Evolutionary conservation across 2,329 filamentous ascomycete species (phyloP), one percentile per base, ranked within the genome.

Genomic region (Microascus cirrosus): DNA sequence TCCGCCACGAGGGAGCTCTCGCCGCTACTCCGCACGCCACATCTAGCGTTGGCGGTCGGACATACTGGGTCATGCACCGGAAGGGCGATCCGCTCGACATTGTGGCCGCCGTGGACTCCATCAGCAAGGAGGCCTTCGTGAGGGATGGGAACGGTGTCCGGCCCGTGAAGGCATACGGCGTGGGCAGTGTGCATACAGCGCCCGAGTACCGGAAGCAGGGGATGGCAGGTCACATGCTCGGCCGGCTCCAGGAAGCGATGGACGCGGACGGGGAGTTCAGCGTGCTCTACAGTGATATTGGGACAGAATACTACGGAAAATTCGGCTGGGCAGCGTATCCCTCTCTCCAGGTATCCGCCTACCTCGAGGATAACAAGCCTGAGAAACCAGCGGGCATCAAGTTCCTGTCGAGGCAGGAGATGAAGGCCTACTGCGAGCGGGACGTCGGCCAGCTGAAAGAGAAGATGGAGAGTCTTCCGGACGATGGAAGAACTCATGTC

Each of bases 101-200:
- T 10, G n/a, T 58, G 25, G 54, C 50, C 18, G 51, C 51, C 51
- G 35, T 45, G 15, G 56, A 58, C 15, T 28, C 57, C 18, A 25
- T 59, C 39, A 53, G 22, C 28, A 59, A 59, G 39, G 48, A 34
- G 53, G 57, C 48, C 11, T n/a, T 59, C 2, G 24, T 59, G 28
- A 35, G 20, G 22, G 53, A 48, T 53, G 53, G 22, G 34, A 39
- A 13, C 42, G 63, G 65, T 28, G 62, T 66, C 24, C 60, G 63
- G 18, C 59, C 65, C 11, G 65, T 62, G 52, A 62, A 62, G 18
- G 67, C 65, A n/a, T 69, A 67, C 59, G 61, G 65, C 55, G 65
- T 74, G 52, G 66, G 68, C 54, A 67, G 71, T 51, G 61, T 74
- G 18, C 70, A 68, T 61, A 74, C 72, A 7, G 67, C 68, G 52